Evolutionary conservation across 2,329 filamentous ascomycete genomes (phyloP), one percentile per base, ranked within the genome.

Genomic region (Alternaria gansuensis): DNA sequence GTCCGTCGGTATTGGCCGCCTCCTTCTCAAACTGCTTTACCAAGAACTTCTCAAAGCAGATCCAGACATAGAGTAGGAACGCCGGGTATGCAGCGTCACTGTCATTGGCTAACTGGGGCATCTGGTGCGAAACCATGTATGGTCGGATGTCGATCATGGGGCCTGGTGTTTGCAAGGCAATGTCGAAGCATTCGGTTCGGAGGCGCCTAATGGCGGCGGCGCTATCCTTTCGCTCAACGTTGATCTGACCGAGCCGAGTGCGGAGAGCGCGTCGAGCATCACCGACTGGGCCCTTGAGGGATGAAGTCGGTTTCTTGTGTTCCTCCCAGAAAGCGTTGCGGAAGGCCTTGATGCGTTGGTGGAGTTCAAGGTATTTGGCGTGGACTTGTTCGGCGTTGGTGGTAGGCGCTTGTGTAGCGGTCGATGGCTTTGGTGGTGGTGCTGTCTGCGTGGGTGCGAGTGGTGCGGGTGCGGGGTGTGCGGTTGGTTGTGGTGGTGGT

Each of bases 31-130:
- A 77, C 64, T 93, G 90, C 45, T 83, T 85, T 59, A 95, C 83
- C 56, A 93, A 82, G 41, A 82, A 82, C 76, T 96, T 96, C 66
- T 89, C 82, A 63, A 93, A 88, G 50, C 90, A 87, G 68, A 91
- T 93, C 56, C 96, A 82, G 2, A 92, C 83, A 73, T 93, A 96
- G 26, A 96, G 63, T 4, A 78, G 63, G 41, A 77, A 68, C n/a
- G 70, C 68, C 24, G 75, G 75, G 85, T 84, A 72, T 83, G 71
- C 70, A 23, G 73, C 70, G 23, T 75, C 68, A 4, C 65, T 66
- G 29, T 73, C 69, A 54, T 71, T 70, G 14, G 67, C 62, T 21
- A 73, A 52, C 21, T 59, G 59, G 1, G 74, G 73, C 21, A 73
- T 66, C n/a, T 66, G 63, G 31, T 73, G 72, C 11, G 71, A 72